Conservation (phyloP, 345 rosid genomes). For the Barbarea vulgaris region DNA sequence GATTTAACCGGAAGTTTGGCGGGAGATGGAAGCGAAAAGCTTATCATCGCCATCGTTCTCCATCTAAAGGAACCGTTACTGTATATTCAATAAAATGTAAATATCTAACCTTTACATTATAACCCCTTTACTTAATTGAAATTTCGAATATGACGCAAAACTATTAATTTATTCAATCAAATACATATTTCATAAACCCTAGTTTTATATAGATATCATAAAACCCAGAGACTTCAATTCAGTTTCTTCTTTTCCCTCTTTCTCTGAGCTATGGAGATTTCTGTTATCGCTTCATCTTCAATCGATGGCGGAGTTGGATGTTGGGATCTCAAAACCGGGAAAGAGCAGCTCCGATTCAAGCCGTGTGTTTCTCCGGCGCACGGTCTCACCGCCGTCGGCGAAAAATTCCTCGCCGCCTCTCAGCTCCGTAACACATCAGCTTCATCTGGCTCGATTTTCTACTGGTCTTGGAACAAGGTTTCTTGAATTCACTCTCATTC, state of each 20-base stretch:
- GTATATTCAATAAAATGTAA: neutral
- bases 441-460: slow-evolving; percentile 63
- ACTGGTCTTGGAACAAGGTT: slow-evolving; percentile 82
- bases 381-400: slow-evolving; percentile 68
- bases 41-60: slow-evolving; percentile 40
- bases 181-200: slow-evolving; percentile 31
- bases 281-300: slow-evolving; percentile 71
- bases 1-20: slow-evolving; percentile 45
- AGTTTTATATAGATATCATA: slow-evolving; percentile 1
- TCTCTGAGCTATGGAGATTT: slow-evolving; percentile 42
- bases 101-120: neutral
- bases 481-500: neutral
- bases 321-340: slow-evolving; percentile 75
- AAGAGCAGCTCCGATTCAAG: slow-evolving; percentile 61
- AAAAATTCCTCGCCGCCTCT: slow-evolving; percentile 66
- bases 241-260: neutral
- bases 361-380: slow-evolving; percentile 71
- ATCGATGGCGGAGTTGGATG: slow-evolving; percentile 70
- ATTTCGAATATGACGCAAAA: neutral
- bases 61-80: slow-evolving; percentile 36
- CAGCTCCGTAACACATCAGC: slow-evolving; percentile 65
- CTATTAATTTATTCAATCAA: neutral
- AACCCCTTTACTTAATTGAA: neutral
- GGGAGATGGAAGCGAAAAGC: slow-evolving; percentile 46
- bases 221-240: neutral